Percentiles rank a stretch among this genome's conserved stretches.
Evolutionary conservation across 2,329 filamentous ascomycete species (phyloP).

Genomic region (Pyrenophora seminiperda): DNA sequence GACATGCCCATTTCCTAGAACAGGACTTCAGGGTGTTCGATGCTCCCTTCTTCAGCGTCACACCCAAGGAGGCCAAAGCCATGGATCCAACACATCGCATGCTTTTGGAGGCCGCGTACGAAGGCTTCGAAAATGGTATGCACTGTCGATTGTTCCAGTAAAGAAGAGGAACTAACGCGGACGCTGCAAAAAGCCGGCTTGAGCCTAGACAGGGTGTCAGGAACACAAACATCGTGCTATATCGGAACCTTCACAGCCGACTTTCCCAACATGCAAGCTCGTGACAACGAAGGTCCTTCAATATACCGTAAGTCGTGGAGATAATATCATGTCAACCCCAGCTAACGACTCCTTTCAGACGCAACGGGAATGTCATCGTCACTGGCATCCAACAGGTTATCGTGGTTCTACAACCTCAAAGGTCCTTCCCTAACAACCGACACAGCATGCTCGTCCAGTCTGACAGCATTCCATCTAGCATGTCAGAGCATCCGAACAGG

Average conservation of each 20-base stretch:
- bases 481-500: constrained; percentile 30
- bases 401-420: constrained; percentile 20
- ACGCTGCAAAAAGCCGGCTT: constrained; percentile 44
- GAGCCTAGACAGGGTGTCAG: constrained; percentile 13
- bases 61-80: constrained; percentile 22
- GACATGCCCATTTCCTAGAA: constrained; percentile 18
- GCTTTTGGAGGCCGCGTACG: constrained; percentile 36
- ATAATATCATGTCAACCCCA: background rate
- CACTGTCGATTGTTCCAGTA: too few relatives aligned
- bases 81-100: constrained; percentile 38
- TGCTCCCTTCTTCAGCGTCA: constrained; percentile 36
- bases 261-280: constrained; percentile 12
- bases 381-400: constrained; percentile 20
- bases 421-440: constrained; percentile 27
- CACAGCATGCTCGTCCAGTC: constrained; percentile 28
- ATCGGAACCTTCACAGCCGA: constrained; percentile 23
- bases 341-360: background rate
- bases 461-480: constrained; percentile 24
- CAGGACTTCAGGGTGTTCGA: constrained; percentile 45
- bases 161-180: constrained; percentile 15
- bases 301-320: constrained; percentile 1
- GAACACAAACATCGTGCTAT: constrained; percentile 27
- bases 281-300: constrained; percentile 9
- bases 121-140: constrained; percentile 45
- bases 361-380: constrained; percentile 8